Base-by-base conservation (phyloP, 768 basidiomycete genomes). In the Cubamyces sp. region DNA sequence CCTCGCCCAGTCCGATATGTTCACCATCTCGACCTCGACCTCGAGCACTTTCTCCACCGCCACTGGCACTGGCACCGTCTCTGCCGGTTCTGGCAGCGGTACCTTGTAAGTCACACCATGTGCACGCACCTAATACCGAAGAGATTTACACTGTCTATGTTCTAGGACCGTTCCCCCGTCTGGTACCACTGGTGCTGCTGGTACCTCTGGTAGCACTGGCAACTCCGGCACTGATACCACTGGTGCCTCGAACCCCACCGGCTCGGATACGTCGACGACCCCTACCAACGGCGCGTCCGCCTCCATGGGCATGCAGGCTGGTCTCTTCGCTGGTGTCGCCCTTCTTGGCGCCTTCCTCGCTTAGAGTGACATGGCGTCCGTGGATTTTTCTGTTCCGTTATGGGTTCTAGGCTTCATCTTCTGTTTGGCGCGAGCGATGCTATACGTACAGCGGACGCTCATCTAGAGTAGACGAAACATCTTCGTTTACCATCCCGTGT, bases 1-100 rank as follows among this genome's bases (percentile, higher is more conserved):
- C 66, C 80, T 85, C 55, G 91, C 92, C 41, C 91, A 95, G 75
- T 92, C 91, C 18, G 54, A 58, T 26, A 70, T 84, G 57, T 95
- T 94, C 74, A 75, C 71, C 68, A 84, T 87, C 71, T 73, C 72
- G 43, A 60, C 62, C 0, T 28, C 61, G 28, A 64, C 70, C 37
- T 64, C 72, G 18, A 66, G 60, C 60, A 54, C 67, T 37, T 52
- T 30, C 28, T 56, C 74, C 6, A 49, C 63, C 16, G 51, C 62
- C 7, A 43, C 68, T 1, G 34, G 34, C 34, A 57, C 72, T 16
- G 69, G 70, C 25, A 45, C 68, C 54, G 66, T 74, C 16, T 60
- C 66, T 45, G 64, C 72, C 50, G 73, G 67, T 39, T 49, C 62
- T 52, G 57, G 25, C 28, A 55, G 60, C 7, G 61, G 61, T 9